These are phyloP conservation scores for Cordyceps militaris DNA, from an alignment of 2,329 filamentous ascomycete genomes.

Conservation along the genomic window DNA sequence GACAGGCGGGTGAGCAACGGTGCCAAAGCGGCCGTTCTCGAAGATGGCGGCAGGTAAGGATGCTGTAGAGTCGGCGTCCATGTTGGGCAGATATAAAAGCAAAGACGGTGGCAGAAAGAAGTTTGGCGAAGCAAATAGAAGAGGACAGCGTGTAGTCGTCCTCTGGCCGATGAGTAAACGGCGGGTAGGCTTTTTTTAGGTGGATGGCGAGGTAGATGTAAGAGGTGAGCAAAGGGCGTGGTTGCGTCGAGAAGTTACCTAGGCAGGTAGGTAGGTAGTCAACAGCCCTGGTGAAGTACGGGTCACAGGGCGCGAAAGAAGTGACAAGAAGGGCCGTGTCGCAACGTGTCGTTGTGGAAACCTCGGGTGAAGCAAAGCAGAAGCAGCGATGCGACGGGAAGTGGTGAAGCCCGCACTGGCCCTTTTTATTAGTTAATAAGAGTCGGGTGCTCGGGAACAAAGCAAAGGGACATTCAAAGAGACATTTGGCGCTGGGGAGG, in stretches of 20 bases:
- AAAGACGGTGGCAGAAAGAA: neutral
- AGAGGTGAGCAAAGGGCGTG: slow-evolving; percentile 3
- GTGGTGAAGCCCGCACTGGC: neutral
- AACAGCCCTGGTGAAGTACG: neutral
- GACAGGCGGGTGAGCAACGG: neutral
- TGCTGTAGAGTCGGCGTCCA: slow-evolving; percentile 4
- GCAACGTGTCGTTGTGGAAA: neutral
- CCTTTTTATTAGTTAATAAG: neutral
- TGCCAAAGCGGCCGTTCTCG: neutral
- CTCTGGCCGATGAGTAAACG: neutral
- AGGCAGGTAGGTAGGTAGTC: neutral
- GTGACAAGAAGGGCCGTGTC: neutral
- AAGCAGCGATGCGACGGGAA: neutral
- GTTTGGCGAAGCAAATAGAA: neutral
- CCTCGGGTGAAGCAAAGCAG: neutral
- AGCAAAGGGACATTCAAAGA: too few species aligned
- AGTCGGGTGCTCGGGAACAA: neutral
- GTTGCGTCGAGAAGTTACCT: neutral
- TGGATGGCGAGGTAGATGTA: neutral
- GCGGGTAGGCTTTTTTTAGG: neutral
- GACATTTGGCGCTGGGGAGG: neutral
- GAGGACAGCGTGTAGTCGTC: neutral
- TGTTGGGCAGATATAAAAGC: neutral
- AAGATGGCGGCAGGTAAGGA: slow-evolving; percentile 1
- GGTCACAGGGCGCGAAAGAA: slow-evolving; percentile 3